phyloP scores from a whole-genome alignment of 164 flowering plant species.

The Vitis rupestris region DNA sequence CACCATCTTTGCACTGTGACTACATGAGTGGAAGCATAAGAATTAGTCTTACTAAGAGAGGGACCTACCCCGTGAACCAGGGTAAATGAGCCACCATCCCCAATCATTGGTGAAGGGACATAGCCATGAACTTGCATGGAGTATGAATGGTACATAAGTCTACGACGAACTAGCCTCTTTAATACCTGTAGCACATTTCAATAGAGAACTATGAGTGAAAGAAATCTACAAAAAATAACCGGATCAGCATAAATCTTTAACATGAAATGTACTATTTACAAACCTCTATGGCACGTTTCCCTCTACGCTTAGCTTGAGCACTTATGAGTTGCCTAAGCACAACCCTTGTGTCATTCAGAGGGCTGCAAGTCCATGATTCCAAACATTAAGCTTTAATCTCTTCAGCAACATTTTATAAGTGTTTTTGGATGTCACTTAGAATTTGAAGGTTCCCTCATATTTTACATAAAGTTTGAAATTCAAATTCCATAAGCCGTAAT shows the following conservation, averaged over 20 bases:
- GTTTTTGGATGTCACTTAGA: no score
- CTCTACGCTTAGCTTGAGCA: constrained; percentile 88
- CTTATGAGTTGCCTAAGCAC: constrained; percentile 77
- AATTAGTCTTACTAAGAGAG: constrained; percentile 2
- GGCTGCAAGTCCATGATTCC: constrained; percentile 40
- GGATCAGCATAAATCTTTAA: no score
- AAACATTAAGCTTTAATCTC: not conserved
- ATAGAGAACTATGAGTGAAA: not conserved
- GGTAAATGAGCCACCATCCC: constrained; percentile 51
- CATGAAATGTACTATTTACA: not conserved
- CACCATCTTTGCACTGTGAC: not conserved
- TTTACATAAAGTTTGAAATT: no score
- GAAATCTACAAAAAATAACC: not conserved
- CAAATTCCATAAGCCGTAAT: no score
- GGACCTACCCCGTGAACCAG: constrained; percentile 88
- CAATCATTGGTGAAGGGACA: constrained; percentile 44
- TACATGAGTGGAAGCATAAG: not conserved
- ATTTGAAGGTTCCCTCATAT: no score
- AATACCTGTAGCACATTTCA: constrained; percentile 52
- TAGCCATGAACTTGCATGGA: constrained; percentile 98
- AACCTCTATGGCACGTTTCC: constrained; percentile 90
- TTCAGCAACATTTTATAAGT: no score
- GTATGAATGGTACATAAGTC: constrained; percentile 86
- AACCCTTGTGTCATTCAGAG: constrained; percentile 66
- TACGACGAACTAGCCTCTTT: constrained; percentile 74